Conservation (phyloP, 805 yeast genomes). For the Candida orba region DNA sequence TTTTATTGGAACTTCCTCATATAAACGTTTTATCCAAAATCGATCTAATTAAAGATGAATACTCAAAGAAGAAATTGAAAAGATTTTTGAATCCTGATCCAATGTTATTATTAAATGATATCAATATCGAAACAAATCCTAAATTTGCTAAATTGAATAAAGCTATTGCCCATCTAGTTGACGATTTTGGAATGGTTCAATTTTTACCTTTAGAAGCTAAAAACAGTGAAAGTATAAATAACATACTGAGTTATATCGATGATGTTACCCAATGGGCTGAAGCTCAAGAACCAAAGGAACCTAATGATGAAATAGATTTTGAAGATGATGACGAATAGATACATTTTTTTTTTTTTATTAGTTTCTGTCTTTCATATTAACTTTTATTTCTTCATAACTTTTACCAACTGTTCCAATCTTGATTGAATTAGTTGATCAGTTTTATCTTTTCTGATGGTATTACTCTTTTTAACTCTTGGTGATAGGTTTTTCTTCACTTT, state of each 20-base stretch:
- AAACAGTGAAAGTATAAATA: slow-evolving; percentile 65
- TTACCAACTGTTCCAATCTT: slow-evolving; percentile 17
- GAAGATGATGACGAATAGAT: slow-evolving; percentile 42
- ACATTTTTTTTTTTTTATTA: too few relatives aligned
- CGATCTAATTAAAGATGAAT: slow-evolving; percentile 78
- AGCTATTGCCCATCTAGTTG: slow-evolving; percentile 83
- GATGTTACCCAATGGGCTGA: slow-evolving; percentile 98
- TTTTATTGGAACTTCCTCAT: slow-evolving; percentile 89
- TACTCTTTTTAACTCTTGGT: slow-evolving; percentile 6
- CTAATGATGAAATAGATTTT: slow-evolving; percentile 65
- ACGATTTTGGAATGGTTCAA: slow-evolving; percentile 98
- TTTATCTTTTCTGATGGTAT: slow-evolving; percentile 6
- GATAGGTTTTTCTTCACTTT: neutral
- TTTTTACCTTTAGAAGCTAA: slow-evolving; percentile 84
- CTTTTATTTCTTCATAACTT: slow-evolving; percentile 11
- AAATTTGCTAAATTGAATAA: slow-evolving; percentile 66
- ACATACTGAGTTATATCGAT: slow-evolving; percentile 86
- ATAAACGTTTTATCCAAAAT: slow-evolving; percentile 82
- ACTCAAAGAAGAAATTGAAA: slow-evolving; percentile 68
- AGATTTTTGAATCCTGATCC: slow-evolving; percentile 92
- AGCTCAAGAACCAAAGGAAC: slow-evolving; percentile 94
- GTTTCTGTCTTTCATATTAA: too few relatives aligned
- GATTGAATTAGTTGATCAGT: slow-evolving; percentile 15
- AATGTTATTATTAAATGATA: slow-evolving; percentile 48
- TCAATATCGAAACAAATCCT: slow-evolving; percentile 45